Percentiles rank a stretch among this genome's conserved stretches.
These are phyloP conservation scores for Plasmopara halstedii DNA, from an alignment of 352 stramenopile genomes.

Conservation along the genomic window DNA sequence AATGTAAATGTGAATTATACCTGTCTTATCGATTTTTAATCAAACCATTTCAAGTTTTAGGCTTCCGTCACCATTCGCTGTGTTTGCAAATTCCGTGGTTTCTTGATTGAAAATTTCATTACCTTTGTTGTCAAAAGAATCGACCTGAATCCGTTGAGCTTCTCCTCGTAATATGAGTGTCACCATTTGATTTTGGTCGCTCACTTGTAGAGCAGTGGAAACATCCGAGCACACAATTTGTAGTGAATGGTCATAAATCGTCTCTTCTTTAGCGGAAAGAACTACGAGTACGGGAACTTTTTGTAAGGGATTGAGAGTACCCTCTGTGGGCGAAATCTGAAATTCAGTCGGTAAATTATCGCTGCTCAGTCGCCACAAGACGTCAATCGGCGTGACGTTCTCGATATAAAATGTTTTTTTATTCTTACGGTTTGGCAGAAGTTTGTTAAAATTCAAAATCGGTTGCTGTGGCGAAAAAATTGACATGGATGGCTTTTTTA, in stretches of 20 bases:
- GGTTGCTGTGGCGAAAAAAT: constrained; percentile 6
- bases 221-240: constrained; percentile 78
- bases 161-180: constrained; percentile 62
- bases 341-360: constrained; percentile 51
- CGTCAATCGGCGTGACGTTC: constrained; percentile 71
- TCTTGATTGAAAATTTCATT: constrained; percentile 6
- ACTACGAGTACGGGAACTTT: constrained; percentile 47
- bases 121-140: constrained; percentile 54
- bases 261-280: constrained; percentile 66
- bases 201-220: constrained; percentile 48
- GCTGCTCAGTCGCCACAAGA: constrained; percentile 55
- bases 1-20: too few relatives aligned
- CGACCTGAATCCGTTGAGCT: constrained; percentile 89
- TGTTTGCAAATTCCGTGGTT: neutral
- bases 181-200: constrained; percentile 26
- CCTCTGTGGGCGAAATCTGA: constrained; percentile 60
- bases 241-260: constrained; percentile 52
- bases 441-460: constrained; percentile 87
- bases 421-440: constrained; percentile 85
- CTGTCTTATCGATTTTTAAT: too few relatives aligned
- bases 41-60: constrained; percentile 90
- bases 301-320: constrained; percentile 66
- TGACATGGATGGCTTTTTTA: neutral
- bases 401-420: constrained; percentile 83
- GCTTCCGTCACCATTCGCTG: constrained; percentile 36